Evolutionary conservation across 2,329 filamentous ascomycete genomes (phyloP).

Genomic region (Calycina marina): DNA sequence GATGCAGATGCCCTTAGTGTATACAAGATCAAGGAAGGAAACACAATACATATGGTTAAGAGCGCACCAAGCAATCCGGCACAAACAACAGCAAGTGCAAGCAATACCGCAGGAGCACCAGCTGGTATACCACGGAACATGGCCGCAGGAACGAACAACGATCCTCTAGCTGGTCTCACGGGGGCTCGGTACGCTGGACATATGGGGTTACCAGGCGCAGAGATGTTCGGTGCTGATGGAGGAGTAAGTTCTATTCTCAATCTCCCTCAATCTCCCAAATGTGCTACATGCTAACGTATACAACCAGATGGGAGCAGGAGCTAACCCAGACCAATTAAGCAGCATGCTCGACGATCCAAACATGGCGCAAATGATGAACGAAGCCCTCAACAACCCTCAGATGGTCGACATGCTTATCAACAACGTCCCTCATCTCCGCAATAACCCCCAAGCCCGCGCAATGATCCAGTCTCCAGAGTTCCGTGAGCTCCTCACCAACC

Average conservation of each 20-base stretch:
- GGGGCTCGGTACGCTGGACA: slow-evolving; percentile 90
- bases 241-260: slow-evolving; percentile 48
- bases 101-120: slow-evolving; percentile 30
- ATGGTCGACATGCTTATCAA: slow-evolving; percentile 93
- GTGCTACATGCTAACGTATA: slow-evolving; percentile 19
- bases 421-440: slow-evolving; percentile 68
- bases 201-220: slow-evolving; percentile 71
- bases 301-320: slow-evolving; percentile 82
- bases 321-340: slow-evolving; percentile 64
- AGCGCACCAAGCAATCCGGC: slow-evolving; percentile 59
- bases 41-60: slow-evolving; percentile 94
- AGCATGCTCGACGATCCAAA: slow-evolving; percentile 81
- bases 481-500: slow-evolving; percentile 85
- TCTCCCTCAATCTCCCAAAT: neutral
- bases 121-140: slow-evolving; percentile 61
- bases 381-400: slow-evolving; percentile 87
- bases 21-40: slow-evolving; percentile 92
- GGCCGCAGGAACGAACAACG: slow-evolving; percentile 71
- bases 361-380: slow-evolving; percentile 77
- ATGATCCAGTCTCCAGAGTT: slow-evolving; percentile 82
- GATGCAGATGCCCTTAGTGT: slow-evolving; percentile 72
- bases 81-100: slow-evolving; percentile 33
- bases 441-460: slow-evolving; percentile 59
- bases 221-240: slow-evolving; percentile 86
- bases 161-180: slow-evolving; percentile 79